Evolutionary conservation across 257 asterid species (phyloP).

Genomic region (Gentiana straminea): DNA sequence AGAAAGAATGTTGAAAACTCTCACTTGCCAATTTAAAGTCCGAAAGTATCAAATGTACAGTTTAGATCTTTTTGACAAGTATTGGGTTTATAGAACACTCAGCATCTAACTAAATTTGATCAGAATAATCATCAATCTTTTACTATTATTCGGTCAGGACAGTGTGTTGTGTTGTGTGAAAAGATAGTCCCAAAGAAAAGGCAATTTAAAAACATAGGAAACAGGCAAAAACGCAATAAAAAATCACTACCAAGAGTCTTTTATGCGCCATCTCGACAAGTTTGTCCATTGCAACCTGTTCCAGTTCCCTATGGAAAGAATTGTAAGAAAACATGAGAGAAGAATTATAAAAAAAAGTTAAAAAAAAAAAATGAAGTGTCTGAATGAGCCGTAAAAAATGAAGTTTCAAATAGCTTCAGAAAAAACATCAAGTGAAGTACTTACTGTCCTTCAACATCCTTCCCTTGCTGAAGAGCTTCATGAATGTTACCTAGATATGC

Average conservation of each 20-base stretch:
- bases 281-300: conserved; percentile 70
- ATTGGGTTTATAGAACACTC: too few relatives aligned
- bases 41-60: too few relatives aligned
- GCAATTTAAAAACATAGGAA: too few relatives aligned
- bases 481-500: conserved; percentile 39
- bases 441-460: conserved; percentile 43
- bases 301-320: conserved; percentile 62
- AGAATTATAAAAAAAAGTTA: background rate
- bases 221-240: conserved; percentile 6
- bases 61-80: too few relatives aligned
- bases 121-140: too few relatives aligned
- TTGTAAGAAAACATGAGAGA: background rate
- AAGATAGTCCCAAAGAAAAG: too few relatives aligned
- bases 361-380: background rate
- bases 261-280: conserved; percentile 73
- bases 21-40: too few relatives aligned
- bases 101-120: too few relatives aligned
- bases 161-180: too few relatives aligned
- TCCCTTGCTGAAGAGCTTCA: conserved; percentile 52
- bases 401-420: background rate
- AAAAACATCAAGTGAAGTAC: conserved; percentile 6
- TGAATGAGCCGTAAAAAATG: too few relatives aligned
- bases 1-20: too few relatives aligned
- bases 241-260: conserved; percentile 63
- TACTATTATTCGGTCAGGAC: too few relatives aligned